Evolutionary conservation across 1,284 basidiomycete genomes (phyloP).

Genomic region (Hypsizygus ulmarius): DNA sequence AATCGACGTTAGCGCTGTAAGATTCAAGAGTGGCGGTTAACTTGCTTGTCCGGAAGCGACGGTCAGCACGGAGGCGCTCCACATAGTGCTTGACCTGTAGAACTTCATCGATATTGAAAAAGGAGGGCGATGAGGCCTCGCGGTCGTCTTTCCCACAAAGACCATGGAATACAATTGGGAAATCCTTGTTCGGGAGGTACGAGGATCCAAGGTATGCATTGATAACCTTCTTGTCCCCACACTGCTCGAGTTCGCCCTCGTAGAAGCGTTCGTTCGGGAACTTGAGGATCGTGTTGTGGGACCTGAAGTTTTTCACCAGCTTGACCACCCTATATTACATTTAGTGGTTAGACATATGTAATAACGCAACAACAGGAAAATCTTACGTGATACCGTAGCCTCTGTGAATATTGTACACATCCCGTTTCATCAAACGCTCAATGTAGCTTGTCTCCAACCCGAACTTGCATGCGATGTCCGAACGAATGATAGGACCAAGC

Average conservation of each 20-base stretch:
- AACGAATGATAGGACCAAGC: conserved; percentile 60
- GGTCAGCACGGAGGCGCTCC: conserved; percentile 24
- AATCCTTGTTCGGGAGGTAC: conserved; percentile 43
- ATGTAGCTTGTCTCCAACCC: conserved; percentile 56
- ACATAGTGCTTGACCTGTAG: conserved; percentile 51
- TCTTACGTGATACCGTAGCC: conserved; percentile 43
- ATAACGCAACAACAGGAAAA: neutral
- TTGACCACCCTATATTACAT: conserved; percentile 49
- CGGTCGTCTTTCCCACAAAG: conserved; percentile 59
- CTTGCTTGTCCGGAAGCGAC: conserved; percentile 40
- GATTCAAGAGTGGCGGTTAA: conserved; percentile 13
- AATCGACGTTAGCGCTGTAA: neutral
- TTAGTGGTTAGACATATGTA: neutral
- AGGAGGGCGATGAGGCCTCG: conserved; percentile 61
- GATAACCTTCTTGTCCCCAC: conserved; percentile 40
- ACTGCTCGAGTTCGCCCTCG: conserved; percentile 46
- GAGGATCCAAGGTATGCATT: conserved; percentile 38
- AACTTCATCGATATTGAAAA: conserved; percentile 62
- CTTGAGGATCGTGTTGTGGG: conserved; percentile 51
- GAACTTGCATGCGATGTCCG: conserved; percentile 44
- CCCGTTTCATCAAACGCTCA: conserved; percentile 52
- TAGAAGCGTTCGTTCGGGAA: conserved; percentile 61
- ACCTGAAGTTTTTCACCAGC: conserved; percentile 58
- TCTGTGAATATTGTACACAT: conserved; percentile 40
- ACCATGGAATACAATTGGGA: conserved; percentile 60